phyloP scores from a whole-genome alignment of 352 stramenopile genomes.

The Globisporangium barbulae region DNA sequence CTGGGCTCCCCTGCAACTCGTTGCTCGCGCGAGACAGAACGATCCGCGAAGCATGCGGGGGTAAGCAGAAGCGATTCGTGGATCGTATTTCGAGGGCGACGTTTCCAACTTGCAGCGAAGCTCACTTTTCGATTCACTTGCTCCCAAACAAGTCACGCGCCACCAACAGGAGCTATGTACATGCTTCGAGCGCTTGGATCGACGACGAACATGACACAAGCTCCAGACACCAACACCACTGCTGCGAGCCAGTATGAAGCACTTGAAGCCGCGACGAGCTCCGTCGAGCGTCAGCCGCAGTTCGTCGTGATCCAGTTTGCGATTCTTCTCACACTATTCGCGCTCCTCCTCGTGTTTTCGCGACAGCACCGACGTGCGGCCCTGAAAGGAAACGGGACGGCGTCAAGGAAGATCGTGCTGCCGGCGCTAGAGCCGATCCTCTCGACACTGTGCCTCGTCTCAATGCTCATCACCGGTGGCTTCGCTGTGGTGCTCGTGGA shows the following conservation, averaged over 20 bases:
- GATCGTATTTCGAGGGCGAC: background rate
- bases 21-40: background rate
- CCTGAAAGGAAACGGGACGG: conserved; percentile 23
- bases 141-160: background rate
- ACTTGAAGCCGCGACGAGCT: background rate
- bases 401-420: conserved; percentile 31
- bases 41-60: background rate
- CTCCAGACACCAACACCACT: background rate
- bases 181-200: background rate
- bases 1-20: background rate
- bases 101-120: background rate
- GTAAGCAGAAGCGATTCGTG: background rate
- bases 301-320: conserved; percentile 10
- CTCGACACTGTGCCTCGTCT: conserved; percentile 22
- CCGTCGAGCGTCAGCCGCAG: background rate
- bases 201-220: too few species aligned
- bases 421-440: conserved; percentile 39
- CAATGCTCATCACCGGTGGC: conserved; percentile 20
- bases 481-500: conserved; percentile 15
- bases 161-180: background rate
- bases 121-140: conserved; percentile 1
- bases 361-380: conserved; percentile 24
- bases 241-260: background rate
- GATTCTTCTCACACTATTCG: background rate
- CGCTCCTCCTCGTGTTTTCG: conserved; percentile 7